Percentiles rank a stretch among this genome's conserved stretches.
phyloP scores from a whole-genome alignment of 2,329 filamentous ascomycete species.

The Fusarium oxysporum region DNA sequence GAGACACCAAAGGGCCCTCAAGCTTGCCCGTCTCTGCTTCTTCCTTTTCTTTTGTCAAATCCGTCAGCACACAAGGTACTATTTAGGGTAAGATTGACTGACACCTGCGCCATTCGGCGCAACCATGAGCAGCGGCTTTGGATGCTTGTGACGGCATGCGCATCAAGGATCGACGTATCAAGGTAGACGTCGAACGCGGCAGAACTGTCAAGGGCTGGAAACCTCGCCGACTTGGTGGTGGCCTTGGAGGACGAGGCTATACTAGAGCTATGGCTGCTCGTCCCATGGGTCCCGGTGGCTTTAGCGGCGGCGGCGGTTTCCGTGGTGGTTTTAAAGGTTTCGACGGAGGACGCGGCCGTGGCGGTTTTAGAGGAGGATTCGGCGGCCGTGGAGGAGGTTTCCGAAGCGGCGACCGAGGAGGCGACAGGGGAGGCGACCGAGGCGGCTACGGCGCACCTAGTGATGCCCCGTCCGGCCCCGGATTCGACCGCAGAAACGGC shows the following conservation, averaged over 20 bases:
- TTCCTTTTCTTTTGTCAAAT: conserved; percentile 45
- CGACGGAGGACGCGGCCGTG: conserved; percentile 57
- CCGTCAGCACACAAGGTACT: conserved; percentile 40
- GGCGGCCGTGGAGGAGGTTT: conserved; percentile 69
- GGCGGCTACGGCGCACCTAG: conserved; percentile 65
- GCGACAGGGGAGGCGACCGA: conserved; percentile 43
- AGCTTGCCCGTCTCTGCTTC: conserved; percentile 64
- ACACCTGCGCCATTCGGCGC: conserved; percentile 72
- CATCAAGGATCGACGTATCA: conserved; percentile 91
- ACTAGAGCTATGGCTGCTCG: conserved; percentile 82
- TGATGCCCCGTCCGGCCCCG: conserved; percentile 71
- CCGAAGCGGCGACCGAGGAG: conserved; percentile 53
- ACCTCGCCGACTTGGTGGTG: conserved; percentile 89
- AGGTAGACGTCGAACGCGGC: conserved; percentile 96
- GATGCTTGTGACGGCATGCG: conserved; percentile 86
- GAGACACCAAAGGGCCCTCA: conserved; percentile 65
- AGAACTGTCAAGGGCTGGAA: conserved; percentile 95
- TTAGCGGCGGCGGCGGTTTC: conserved; percentile 67
- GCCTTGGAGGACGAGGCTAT: conserved; percentile 91
- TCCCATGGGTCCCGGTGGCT: conserved; percentile 72
- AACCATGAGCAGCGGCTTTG: conserved; percentile 83
- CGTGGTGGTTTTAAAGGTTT: conserved; percentile 61
- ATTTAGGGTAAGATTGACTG: conserved; percentile 73
- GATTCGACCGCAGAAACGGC: conserved; percentile 60
- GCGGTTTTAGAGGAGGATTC: conserved; percentile 62